These are phyloP conservation scores for Leishmania aethiopica DNA, from an alignment of 208 protist genomes.

Conservation along the genomic window DNA sequence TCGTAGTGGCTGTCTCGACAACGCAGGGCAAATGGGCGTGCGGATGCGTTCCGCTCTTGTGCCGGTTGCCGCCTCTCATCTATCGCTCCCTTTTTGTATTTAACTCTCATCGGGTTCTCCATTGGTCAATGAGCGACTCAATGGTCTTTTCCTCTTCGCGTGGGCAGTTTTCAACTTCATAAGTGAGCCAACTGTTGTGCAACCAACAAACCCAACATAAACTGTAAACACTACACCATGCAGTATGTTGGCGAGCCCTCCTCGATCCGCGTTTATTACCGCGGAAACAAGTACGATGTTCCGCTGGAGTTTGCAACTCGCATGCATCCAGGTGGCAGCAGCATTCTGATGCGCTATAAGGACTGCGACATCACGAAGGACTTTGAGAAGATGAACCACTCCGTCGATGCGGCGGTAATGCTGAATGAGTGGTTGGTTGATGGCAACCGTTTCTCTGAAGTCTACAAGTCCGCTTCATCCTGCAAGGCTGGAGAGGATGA, in stretches of 20 bases:
- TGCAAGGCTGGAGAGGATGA: neutral
- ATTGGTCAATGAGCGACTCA: neutral
- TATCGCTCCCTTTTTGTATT: too few species aligned
- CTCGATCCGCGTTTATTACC: constrained; percentile 29
- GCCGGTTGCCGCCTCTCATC: too few species aligned
- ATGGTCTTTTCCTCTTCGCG: neutral
- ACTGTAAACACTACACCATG: neutral
- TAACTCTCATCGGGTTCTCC: neutral
- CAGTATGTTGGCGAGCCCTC: neutral
- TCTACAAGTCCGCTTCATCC: neutral
- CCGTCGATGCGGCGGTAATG: constrained; percentile 19
- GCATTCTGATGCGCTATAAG: constrained; percentile 30
- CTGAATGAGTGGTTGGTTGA: constrained; percentile 16
- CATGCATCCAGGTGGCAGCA: constrained; percentile 33
- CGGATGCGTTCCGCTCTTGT: too few species aligned
- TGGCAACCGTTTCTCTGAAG: neutral
- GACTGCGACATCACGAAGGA: constrained; percentile 32
- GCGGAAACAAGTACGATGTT: constrained; percentile 34
- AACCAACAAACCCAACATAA: neutral
- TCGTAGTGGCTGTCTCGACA: too few species aligned
- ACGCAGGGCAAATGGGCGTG: too few species aligned
- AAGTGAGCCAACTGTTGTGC: neutral
- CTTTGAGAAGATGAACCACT: constrained; percentile 35
- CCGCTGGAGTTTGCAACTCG: constrained; percentile 25
- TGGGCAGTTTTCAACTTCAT: neutral